These are phyloP conservation scores for Trichoderma reesei DNA, from an alignment of 495 filamentous ascomycete genomes.

Conservation along the genomic window DNA sequence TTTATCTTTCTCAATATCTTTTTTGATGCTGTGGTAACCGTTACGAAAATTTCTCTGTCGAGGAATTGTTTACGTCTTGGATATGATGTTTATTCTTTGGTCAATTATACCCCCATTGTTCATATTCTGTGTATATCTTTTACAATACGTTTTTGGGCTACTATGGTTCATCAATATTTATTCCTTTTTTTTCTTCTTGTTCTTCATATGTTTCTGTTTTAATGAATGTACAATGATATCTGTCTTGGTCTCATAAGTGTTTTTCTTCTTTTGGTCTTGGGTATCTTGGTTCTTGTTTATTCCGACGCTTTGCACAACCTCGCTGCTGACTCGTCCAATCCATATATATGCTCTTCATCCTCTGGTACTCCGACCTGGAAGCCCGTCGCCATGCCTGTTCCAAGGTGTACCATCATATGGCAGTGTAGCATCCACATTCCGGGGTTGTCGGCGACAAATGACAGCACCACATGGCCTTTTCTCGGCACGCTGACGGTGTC, in stretches of 20 bases:
- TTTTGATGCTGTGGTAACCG: not conserved
- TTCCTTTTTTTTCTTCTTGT: not conserved
- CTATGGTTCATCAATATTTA: not conserved
- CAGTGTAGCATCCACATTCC: slow-evolving; percentile 47
- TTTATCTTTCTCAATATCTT: not conserved
- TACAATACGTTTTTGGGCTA: not conserved
- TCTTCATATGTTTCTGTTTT: not conserved
- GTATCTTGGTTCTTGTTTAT: not conserved
- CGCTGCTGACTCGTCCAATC: not conserved
- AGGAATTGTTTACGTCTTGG: not conserved
- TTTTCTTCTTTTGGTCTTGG: too few relatives aligned
- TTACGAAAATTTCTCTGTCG: not conserved
- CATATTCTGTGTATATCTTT: slow-evolving; percentile 5
- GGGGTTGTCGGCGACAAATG: slow-evolving; percentile 40
- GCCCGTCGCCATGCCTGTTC: not conserved
- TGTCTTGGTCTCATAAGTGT: not conserved
- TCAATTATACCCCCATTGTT: not conserved
- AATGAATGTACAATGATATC: not conserved
- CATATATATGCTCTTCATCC: slow-evolving; percentile 2
- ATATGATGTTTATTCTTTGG: slow-evolving; percentile 7
- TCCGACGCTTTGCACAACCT: not conserved
- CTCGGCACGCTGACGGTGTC: slow-evolving; percentile 29
- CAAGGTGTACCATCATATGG: slow-evolving; percentile 27
- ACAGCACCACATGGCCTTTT: slow-evolving; percentile 23
- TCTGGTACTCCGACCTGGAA: not conserved